Base-by-base conservation (phyloP, 2,329 filamentous ascomycete genomes). In the Sphaerulina musiva region DNA sequence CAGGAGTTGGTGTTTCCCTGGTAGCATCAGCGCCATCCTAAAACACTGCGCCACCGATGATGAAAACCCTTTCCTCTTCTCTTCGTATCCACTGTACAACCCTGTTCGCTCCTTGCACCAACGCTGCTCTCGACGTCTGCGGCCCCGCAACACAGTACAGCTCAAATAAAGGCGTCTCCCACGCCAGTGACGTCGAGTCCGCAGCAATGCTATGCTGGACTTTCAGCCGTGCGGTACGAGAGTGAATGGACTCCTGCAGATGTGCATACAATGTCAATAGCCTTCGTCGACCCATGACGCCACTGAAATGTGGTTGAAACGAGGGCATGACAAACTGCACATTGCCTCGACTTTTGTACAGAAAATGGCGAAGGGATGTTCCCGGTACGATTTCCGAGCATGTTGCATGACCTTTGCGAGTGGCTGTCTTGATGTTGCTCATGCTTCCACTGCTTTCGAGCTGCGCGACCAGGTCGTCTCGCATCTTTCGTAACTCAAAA, bases 311-410 rank as follows among this genome's bases (percentile, higher is more conserved):
- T 0, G 88, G 85, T 8, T 82, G 78, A 57, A 89, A 86, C 0
- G 87, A 84, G 1, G 91, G 87, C 89, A 95, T 95, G 62, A 83
- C 86, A 71, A 96, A 98, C 69, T 98, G 95, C 29, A 98, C 93
- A 64, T 98, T 95, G 17, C 86, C 84, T 56, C 89, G 82, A 12
- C 89, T 95, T 72, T 97, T 98, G 78, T 95, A 98, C 14, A 98
- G 74, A 67, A 97, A 98, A 74, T 98, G 93, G 62, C 86, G 85
- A 49, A 97, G 75, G 32, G 86, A 84, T 12, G 85, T 87, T 23
- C 86, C 87, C 0, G 90, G 87, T 1, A 90, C 80, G 55, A 98
- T 84, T 55, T 93, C 86, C 12, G 82, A 80, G 54, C 86, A 80
- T 26, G 74, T 76, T 1, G 87, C 85, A 8, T 92, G 85, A 9